Percentiles rank a stretch among this genome's conserved stretches.
These are phyloP conservation scores for Trifolium repens DNA, from an alignment of 306 rosid species.

Conservation along the genomic window DNA sequence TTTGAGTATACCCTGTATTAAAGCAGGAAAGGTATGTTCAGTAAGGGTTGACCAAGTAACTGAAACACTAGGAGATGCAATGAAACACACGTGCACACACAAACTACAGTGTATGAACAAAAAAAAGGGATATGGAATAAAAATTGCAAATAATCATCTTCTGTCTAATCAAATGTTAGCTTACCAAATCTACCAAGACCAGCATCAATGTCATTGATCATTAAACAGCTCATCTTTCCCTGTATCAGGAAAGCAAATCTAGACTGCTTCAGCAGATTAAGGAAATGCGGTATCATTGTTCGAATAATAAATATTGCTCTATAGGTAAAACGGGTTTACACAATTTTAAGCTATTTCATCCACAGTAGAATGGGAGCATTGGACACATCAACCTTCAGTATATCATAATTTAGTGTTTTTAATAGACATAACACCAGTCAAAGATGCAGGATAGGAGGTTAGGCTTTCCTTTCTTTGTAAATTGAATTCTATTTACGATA, in stretches of 20 bases:
- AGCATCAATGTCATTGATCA: constrained; percentile 97
- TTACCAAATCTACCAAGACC: constrained; percentile 98
- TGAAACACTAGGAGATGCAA: constrained; percentile 25
- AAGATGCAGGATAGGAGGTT: neutral
- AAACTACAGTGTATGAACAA: neutral
- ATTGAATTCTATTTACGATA: constrained; percentile 4
- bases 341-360: constrained; percentile 24
- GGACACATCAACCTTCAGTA: constrained; percentile 19
- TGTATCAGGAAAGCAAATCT: constrained; percentile 48
- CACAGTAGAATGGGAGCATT: constrained; percentile 20
- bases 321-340: constrained; percentile 14
- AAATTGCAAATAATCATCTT: constrained; percentile 18
- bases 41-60: constrained; percentile 19
- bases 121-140: constrained; percentile 26
- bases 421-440: constrained; percentile 15
- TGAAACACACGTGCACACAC: neutral
- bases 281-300: constrained; percentile 13
- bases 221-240: constrained; percentile 98
- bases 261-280: constrained; percentile 39
- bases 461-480: constrained; percentile 3
- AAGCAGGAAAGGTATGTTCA: constrained; percentile 39
- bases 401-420: constrained; percentile 1
- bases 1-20: constrained; percentile 77
- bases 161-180: constrained; percentile 34
- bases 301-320: constrained; percentile 6